phyloP scores from a whole-genome alignment of 352 stramenopile genomes.

The Pythium pyrilobum region DNA sequence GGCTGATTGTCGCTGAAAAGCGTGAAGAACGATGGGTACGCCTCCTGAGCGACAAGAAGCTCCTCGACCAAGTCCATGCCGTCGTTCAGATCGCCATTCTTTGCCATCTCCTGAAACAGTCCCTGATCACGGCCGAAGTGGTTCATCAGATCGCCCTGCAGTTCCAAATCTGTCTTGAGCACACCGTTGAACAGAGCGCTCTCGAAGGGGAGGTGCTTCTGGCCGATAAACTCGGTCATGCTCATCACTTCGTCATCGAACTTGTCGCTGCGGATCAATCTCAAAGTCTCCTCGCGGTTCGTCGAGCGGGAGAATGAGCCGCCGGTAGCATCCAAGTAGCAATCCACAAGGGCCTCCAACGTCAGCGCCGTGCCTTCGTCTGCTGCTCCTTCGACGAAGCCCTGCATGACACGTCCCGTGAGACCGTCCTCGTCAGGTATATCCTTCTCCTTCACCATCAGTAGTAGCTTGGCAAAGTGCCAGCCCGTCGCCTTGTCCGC shows the following conservation, averaged over 20 bases:
- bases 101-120: constrained; percentile 64
- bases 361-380: constrained; percentile 39
- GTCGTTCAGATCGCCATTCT: constrained; percentile 37
- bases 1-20: constrained; percentile 37
- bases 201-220: constrained; percentile 73
- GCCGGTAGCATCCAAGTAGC: constrained; percentile 53
- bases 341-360: constrained; percentile 53
- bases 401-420: constrained; percentile 27
- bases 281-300: constrained; percentile 42
- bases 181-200: constrained; percentile 87
- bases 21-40: constrained; percentile 62
- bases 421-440: constrained; percentile 13
- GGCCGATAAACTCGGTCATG: constrained; percentile 75
- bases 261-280: constrained; percentile 32
- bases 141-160: constrained; percentile 72
- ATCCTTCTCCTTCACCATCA: constrained; percentile 61
- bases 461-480: constrained; percentile 79
- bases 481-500: constrained; percentile 45
- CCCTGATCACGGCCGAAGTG: constrained; percentile 79
- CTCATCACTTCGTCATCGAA: constrained; percentile 56
- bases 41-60: constrained; percentile 49
- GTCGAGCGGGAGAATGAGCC: constrained; percentile 27
- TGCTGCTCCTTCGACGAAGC: constrained; percentile 47
- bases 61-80: constrained; percentile 70
- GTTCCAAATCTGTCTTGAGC: constrained; percentile 51